Evolutionary conservation across 2,329 filamentous ascomycete genomes (phyloP).

Genomic region (Harringtonia aguacate): DNA sequence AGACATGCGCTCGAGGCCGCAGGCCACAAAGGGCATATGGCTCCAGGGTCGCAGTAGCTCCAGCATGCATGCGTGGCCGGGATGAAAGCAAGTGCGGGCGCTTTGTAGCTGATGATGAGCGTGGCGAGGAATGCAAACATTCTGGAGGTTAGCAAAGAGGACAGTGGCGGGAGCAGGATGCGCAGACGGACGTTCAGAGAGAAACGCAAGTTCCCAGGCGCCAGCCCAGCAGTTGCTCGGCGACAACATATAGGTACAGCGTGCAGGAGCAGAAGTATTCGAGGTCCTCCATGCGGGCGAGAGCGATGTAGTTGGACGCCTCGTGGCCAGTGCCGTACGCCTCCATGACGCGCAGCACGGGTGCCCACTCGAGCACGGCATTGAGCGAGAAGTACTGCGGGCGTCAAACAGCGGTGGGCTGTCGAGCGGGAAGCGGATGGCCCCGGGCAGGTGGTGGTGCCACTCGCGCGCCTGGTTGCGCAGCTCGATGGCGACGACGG

Average conservation of each 20-base stretch:
- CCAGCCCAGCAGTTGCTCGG: constrained; percentile 9
- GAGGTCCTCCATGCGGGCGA: constrained; percentile 5
- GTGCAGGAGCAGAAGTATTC: constrained; percentile 7
- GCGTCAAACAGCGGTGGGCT: constrained; percentile 9
- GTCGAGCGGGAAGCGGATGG: constrained; percentile 10
- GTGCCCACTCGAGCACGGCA: constrained; percentile 8
- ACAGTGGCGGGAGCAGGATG: not conserved
- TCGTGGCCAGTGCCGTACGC: constrained; percentile 5
- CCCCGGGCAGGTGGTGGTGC: constrained; percentile 9
- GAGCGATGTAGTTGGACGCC: constrained; percentile 4
- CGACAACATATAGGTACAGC: constrained; percentile 6
- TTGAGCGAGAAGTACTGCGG: constrained; percentile 8
- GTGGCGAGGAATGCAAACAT: constrained; percentile 7
- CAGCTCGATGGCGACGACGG: constrained; percentile 7
- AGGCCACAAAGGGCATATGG: constrained; percentile 8
- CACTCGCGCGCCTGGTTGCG: constrained; percentile 8
- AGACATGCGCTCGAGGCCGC: constrained; percentile 6
- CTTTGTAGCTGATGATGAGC: constrained; percentile 7
- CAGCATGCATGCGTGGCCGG: constrained; percentile 5
- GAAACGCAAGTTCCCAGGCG: constrained; percentile 6
- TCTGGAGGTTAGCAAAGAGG: not conserved
- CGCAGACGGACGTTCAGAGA: constrained; percentile 7
- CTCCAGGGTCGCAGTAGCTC: constrained; percentile 8
- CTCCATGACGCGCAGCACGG: constrained; percentile 10
- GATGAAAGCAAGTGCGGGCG: constrained; percentile 6